These are phyloP conservation scores for Claviceps arundinis DNA, from an alignment of 2,329 filamentous ascomycete species.

Conservation along the genomic window DNA sequence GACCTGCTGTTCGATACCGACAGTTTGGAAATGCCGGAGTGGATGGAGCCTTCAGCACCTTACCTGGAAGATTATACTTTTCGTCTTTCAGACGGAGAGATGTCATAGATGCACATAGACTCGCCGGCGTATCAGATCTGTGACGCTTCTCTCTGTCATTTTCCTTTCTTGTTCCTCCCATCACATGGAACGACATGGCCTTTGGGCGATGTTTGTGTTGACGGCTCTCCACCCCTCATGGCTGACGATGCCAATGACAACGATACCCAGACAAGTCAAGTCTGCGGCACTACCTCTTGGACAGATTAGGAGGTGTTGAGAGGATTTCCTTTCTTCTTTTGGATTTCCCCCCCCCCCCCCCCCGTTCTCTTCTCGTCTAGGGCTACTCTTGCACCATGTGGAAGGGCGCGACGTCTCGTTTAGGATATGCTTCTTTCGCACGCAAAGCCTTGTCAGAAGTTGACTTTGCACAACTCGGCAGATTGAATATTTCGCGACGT, in stretches of 20 bases:
- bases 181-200: not conserved
- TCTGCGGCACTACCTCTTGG: not conserved
- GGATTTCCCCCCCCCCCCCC: no score
- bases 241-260: conserved; percentile 1
- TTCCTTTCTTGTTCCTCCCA: not conserved
- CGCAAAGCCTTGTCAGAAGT: not conserved
- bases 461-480: not conserved
- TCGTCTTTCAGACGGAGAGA: conserved; percentile 2
- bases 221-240: conserved; percentile 1
- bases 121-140: not conserved
- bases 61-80: conserved; percentile 6
- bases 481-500: not conserved
- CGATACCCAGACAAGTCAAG: conserved; percentile 2
- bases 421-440: not conserved
- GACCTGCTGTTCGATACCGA: conserved; percentile 6
- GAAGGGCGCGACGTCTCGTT: not conserved
- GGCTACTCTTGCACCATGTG: not conserved
- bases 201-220: not conserved
- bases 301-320: not conserved
- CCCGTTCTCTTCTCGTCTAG: not conserved
- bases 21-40: conserved; percentile 4
- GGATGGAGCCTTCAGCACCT: conserved; percentile 6
- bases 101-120: not conserved
- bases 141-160: no score
- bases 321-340: no score